Base-by-base conservation (phyloP, 2,329 filamentous ascomycete species). In the Sporothrix euskadiensis region DNA sequence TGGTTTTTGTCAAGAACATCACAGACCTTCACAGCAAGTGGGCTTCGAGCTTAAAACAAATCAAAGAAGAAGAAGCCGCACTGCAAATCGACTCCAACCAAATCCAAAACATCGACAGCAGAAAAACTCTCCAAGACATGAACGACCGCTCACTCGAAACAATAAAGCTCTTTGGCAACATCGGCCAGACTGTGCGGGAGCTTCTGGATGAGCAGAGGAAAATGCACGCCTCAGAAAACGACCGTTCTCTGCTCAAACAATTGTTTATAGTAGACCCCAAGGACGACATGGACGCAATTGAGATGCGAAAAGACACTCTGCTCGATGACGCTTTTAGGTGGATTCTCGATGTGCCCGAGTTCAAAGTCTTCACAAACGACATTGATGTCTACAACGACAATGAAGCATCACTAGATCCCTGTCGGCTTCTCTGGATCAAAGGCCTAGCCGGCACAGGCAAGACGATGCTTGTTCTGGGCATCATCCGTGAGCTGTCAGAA, bases 21-120 rank as follows among this genome's bases (percentile, higher is more conserved):
- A 7, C 80, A 7, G 78, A 78, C 32, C 71, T 80, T 3, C 79
- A 84, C 74, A 44, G 35, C 35, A 78, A 82, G 73, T 84, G 81
- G 82, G 77, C 77, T 30, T 76, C 77, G 22, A 69, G 78, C 72
- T 66, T 83, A 9, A 73, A 78, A 12, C 56, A 52, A n/a, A 77
- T 83, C 71, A 76, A 76, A 32, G 73, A 77, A 14, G 76, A 77
- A n/a, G 81, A 83, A 71, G 73, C 72, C 32, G n/a, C 22, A 4
- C 47, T 71, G 4, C 26, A 49, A 5, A 41, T 7, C 10, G 70
- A 71, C 16, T 30, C 22, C 26, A 32, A 54, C n/a, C 70, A 47
- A 19, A 22, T 30, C 12, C 65, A 30, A 16, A 71, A 16, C 5
- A 16, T 47, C 0, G 22, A 65, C 8, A 2, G 12, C 19, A 35